phyloP scores from a whole-genome alignment of 805 yeast genomes.

The Lachancea waltii region DNA sequence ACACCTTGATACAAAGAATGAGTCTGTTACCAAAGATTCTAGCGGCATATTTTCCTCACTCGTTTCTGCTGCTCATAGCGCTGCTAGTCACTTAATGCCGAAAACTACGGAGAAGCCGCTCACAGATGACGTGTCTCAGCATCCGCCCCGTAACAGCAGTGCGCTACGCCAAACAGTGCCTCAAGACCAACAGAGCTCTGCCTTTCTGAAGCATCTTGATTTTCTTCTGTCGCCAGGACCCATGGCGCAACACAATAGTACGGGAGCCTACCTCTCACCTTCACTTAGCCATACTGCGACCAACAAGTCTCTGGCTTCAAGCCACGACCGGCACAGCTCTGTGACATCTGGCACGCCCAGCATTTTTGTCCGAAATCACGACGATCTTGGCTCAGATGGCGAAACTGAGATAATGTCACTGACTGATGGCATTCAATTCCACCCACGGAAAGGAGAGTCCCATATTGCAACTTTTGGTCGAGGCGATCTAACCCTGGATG shows the following conservation, averaged over 20 bases:
- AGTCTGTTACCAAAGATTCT: slow-evolving; percentile 1
- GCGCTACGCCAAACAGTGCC: not conserved
- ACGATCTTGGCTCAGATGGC: slow-evolving; percentile 2
- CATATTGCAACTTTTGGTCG: slow-evolving; percentile 47
- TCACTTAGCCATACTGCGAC: not conserved
- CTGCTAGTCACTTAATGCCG: slow-evolving; percentile 29
- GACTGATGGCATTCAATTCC: slow-evolving; percentile 25
- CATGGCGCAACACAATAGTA: not conserved
- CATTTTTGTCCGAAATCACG: slow-evolving; percentile 5
- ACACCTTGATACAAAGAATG: not conserved
- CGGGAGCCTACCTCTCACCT: slow-evolving; percentile 5
- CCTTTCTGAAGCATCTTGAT: slow-evolving; percentile 35
- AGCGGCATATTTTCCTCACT: slow-evolving; percentile 40
- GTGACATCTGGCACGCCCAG: slow-evolving; percentile 4
- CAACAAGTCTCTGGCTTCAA: not conserved
- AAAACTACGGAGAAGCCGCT: slow-evolving; percentile 6
- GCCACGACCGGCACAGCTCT: not conserved
- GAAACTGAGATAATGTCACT: slow-evolving; percentile 18
- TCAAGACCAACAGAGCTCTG: slow-evolving; percentile 14
- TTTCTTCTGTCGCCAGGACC: slow-evolving; percentile 24
- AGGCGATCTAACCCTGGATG: slow-evolving; percentile 44
- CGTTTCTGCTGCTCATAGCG: slow-evolving; percentile 43
- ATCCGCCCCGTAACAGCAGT: too few relatives aligned
- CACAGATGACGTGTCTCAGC: not conserved
- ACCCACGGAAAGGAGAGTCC: slow-evolving; percentile 37